Base-by-base conservation (phyloP, 257 asterid genomes). In the Sherardia arvensis region DNA sequence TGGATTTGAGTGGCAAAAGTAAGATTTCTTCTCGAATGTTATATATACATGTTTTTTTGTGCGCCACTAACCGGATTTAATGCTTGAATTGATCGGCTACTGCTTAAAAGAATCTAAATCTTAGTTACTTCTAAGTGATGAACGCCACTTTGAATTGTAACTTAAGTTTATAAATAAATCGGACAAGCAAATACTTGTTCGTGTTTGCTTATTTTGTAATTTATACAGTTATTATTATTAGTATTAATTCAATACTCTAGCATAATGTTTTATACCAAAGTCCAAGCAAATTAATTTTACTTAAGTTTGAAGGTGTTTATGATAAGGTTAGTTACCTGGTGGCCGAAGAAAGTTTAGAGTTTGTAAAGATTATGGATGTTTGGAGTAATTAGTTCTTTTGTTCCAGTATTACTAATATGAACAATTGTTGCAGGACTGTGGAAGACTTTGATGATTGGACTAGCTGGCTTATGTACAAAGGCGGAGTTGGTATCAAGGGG, bases 1-100 rank as follows among this genome's bases (percentile, higher is more conserved):
- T 64, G 99, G 99, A 69, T 93, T 93, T 68, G 99, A 93, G 74
- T 93, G 99, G 99, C 99, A 93, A 70, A 93, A 93, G 99, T 92
- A 80, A 79, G 95, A 63, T 86, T 67, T 14, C 70, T 40, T 71
- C 65, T 64, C 11, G 21, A 11, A 1, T 60, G 36, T 34, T 43
- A 21, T 61, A 34, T 53, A 21, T 28, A 27, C 32, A 45, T 45
- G n/a, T 47, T 43, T 74, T 77, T 40, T 74, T 78, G 62, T 57
- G 59, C 65, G 34, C 17, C 4, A 3, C 40, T 8, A 5, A 14
- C n/a, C n/a, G n/a, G n/a, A 54, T 53, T 49, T 20, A 22, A 18
- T 29, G 45, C 38, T 10, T 66, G 6, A 47, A 0, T 5, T 61
- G 54, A 61, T 38, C 53, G 2, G 22, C 23, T 30, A 21, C 17